Conservation (phyloP, 306 rosid species). For the Vicia villosa region DNA sequence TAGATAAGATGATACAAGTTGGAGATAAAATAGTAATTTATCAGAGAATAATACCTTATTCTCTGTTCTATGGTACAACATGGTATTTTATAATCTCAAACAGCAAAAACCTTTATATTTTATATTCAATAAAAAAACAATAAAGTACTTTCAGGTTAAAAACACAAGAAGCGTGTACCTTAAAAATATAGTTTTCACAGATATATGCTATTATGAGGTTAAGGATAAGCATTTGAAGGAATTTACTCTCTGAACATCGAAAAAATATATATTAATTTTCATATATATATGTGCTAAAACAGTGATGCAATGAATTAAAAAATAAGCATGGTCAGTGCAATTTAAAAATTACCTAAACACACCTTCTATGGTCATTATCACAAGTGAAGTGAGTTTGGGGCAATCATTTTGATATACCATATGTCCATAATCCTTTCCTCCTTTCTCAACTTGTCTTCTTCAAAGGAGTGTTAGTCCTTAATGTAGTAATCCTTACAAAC, state of each 20-base stretch:
- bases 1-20: no score
- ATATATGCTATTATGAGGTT: no score
- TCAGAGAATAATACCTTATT: no score
- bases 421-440: neutral
- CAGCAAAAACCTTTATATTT: neutral
- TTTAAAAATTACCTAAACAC: neutral
- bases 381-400: neutral
- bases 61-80: conserved; percentile 14
- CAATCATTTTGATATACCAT: neutral
- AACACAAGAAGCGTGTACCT: no score
- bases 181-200: no score
- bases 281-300: neutral
- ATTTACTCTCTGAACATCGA: neutral
- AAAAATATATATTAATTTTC: neutral
- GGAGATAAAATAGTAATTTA: no score
- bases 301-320: neutral
- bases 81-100: neutral
- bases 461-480: neutral
- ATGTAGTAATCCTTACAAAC: conserved; percentile 18
- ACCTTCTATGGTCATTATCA: neutral
- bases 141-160: neutral
- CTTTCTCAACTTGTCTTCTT: neutral
- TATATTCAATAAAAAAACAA: neutral
- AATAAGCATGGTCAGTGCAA: neutral
- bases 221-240: neutral